Evolutionary conservation across 345 rosid species (phyloP).

Genomic region (Leavenworthia alabamica): DNA sequence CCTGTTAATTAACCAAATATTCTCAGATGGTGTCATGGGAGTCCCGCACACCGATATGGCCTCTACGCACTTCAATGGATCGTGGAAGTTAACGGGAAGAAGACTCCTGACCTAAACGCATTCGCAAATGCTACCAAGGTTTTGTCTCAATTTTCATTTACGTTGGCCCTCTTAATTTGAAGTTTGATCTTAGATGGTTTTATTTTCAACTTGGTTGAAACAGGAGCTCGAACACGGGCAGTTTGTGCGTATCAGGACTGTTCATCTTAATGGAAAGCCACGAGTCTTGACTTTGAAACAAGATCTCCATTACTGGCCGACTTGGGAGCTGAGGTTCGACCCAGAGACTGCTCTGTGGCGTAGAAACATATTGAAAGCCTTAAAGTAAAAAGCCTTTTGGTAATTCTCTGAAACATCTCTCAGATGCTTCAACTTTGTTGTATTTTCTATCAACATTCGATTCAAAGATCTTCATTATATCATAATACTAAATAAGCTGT

Average conservation of each 20-base stretch:
- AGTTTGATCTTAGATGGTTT: background rate
- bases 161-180: background rate
- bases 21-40: slow-evolving; percentile 84
- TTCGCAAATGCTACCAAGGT: slow-evolving; percentile 73
- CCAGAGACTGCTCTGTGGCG: slow-evolving; percentile 71
- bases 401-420: background rate
- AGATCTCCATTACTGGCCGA: slow-evolving; percentile 95
- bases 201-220: background rate
- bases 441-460: background rate
- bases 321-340: slow-evolving; percentile 84
- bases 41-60: slow-evolving; percentile 87
- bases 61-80: slow-evolving; percentile 89
- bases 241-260: slow-evolving; percentile 75
- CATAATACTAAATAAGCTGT: background rate
- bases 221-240: slow-evolving; percentile 82
- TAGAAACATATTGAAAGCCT: slow-evolving; percentile 50
- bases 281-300: slow-evolving; percentile 82
- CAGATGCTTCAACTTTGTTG: slow-evolving; percentile 14
- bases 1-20: background rate
- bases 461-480: slow-evolving; percentile 5
- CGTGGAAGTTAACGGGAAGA: slow-evolving; percentile 85
- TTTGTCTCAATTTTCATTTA: background rate
- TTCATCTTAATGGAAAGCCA: slow-evolving; percentile 88
- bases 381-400: slow-evolving; percentile 26
- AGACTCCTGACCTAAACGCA: slow-evolving; percentile 73